A percentile compares a stretch with the other conserved stretches of the same genome.
These are phyloP conservation scores for Pseudoscleropodium purum DNA, from an alignment of 225 moss, liverwort and hornwort species.

Conservation along the genomic window DNA sequence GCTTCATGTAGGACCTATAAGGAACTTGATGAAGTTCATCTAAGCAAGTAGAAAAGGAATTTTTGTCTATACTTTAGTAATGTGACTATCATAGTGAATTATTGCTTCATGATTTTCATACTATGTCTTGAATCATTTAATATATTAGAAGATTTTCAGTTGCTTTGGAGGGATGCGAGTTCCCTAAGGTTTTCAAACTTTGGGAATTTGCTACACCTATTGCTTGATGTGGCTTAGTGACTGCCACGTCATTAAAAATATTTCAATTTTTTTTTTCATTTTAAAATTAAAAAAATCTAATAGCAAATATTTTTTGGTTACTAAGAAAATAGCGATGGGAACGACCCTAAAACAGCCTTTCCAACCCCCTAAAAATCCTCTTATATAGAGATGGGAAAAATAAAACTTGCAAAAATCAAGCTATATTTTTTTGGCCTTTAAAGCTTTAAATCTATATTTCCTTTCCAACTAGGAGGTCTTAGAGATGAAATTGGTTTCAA, in stretches of 20 bases:
- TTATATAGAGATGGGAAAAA: background rate
- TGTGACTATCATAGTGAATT: accelerated
- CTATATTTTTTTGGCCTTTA: background rate
- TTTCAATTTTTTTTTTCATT: too few relatives aligned
- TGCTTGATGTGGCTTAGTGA: too few relatives aligned
- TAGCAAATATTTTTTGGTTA: too few relatives aligned
- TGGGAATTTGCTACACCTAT: too few relatives aligned
- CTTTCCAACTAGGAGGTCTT: accelerated
- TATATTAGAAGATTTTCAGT: too few relatives aligned
- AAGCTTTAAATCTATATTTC: background rate
- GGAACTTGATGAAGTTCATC: background rate
- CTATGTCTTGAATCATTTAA: background rate
- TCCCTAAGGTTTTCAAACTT: too few relatives aligned
- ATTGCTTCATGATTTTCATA: background rate
- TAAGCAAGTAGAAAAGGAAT: background rate
- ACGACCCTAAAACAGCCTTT: too few relatives aligned
- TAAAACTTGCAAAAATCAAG: background rate
- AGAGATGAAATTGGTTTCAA: background rate
- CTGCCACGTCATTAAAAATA: too few relatives aligned
- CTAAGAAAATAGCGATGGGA: too few relatives aligned
- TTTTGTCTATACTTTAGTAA: background rate
- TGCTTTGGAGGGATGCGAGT: too few relatives aligned
- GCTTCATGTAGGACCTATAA: background rate
- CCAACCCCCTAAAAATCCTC: too few relatives aligned
- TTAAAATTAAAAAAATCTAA: too few relatives aligned